Evolutionary conservation across 2,329 filamentous ascomycete genomes (phyloP).

Genomic region (Oidium heveae): DNA sequence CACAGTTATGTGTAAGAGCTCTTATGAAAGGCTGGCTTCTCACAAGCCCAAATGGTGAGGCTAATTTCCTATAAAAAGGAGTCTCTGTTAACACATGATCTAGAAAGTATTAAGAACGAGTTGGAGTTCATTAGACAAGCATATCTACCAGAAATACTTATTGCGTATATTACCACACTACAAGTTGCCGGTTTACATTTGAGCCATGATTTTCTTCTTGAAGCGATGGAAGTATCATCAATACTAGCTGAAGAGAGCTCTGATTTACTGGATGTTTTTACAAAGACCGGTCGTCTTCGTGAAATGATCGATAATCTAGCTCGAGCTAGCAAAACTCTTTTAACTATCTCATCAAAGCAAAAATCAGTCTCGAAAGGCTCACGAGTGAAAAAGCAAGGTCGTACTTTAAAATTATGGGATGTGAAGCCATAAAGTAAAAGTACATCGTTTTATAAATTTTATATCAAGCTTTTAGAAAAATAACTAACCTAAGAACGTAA

Average conservation of each 20-base stretch:
- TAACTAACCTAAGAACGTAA: no score
- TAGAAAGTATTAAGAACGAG: slow-evolving; percentile 27
- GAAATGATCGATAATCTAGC: slow-evolving; percentile 59
- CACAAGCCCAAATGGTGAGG: slow-evolving; percentile 9
- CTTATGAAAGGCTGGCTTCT: slow-evolving; percentile 40
- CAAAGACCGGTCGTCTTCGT: slow-evolving; percentile 39
- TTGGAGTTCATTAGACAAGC: slow-evolving; percentile 40
- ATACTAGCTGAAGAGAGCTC: slow-evolving; percentile 46
- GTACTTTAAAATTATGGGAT: slow-evolving; percentile 35
- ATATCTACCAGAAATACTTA: slow-evolving; percentile 65
- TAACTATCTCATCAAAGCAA: slow-evolving; percentile 27
- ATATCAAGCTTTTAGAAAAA: no score
- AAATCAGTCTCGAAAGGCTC: slow-evolving; percentile 23
- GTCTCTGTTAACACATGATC: neutral
- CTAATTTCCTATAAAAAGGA: neutral
- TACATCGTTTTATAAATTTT: no score
- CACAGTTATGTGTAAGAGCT: slow-evolving; percentile 31
- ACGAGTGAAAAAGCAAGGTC: slow-evolving; percentile 34
- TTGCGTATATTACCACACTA: slow-evolving; percentile 61
- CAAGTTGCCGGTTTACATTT: slow-evolving; percentile 54
- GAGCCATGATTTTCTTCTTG: slow-evolving; percentile 50
- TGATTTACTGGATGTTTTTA: slow-evolving; percentile 38
- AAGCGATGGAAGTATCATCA: slow-evolving; percentile 68
- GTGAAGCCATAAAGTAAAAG: slow-evolving; percentile 5
- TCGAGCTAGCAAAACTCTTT: slow-evolving; percentile 9